These are phyloP conservation scores for Penicillium sclerotiorum DNA, from an alignment of 2,329 filamentous ascomycete genomes.

Conservation along the genomic window DNA sequence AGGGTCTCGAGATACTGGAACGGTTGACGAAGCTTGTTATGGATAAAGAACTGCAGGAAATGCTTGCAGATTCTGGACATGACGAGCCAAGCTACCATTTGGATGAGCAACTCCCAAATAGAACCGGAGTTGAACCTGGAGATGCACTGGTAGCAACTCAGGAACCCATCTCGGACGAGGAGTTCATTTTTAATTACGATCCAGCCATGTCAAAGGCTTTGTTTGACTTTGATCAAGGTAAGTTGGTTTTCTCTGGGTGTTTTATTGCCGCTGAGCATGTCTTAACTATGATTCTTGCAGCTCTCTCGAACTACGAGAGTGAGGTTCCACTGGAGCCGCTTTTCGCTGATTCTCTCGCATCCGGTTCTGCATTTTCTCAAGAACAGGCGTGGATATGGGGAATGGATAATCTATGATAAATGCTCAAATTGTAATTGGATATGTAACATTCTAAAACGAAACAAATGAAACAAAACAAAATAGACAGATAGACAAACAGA, in stretches of 20 bases:
- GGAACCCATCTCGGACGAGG: background rate
- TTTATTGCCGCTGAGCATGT: no score
- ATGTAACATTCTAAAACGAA: no score
- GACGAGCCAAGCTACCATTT: background rate
- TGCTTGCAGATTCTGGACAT: conserved; percentile 9
- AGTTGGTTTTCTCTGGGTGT: background rate
- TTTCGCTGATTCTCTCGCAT: conserved; percentile 4
- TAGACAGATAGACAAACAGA: no score
- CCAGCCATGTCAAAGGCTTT: conserved; percentile 21
- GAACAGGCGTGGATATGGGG: conserved; percentile 30
- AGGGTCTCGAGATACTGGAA: conserved; percentile 25
- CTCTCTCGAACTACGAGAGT: conserved; percentile 1
- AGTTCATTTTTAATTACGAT: conserved; percentile 18
- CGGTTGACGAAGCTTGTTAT: conserved; percentile 19
- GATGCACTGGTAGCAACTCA: background rate
- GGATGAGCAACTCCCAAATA: background rate
- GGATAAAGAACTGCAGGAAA: conserved; percentile 26
- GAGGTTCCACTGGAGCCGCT: conserved; percentile 1
- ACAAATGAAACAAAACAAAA: no score
- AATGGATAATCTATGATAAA: conserved; percentile 13
- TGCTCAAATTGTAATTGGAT: no score
- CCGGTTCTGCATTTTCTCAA: conserved; percentile 12
- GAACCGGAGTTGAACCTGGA: background rate
- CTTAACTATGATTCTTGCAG: background rate
- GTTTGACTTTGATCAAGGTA: conserved; percentile 26